phyloP scores from a whole-genome alignment of 176 grass and related monocot species.

The Puccinellia tenuiflora region DNA sequence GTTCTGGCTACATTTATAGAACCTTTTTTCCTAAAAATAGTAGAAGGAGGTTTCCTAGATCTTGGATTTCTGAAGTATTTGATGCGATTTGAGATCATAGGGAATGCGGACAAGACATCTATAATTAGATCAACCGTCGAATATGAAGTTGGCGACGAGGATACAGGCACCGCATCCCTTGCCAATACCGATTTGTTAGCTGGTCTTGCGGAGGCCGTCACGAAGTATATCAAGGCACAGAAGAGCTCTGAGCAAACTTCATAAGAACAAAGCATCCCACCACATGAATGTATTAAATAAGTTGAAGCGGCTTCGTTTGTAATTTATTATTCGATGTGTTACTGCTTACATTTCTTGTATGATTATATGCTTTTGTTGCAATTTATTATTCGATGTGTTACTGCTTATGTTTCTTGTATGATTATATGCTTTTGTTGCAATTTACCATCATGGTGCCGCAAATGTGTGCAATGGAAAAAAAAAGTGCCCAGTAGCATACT shows the following conservation, averaged over 20 bases:
- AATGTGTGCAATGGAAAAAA: too few species aligned
- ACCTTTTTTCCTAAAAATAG: too few species aligned
- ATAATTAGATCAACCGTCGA: constrained; percentile 28
- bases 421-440: too few species aligned
- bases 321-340: background rate
- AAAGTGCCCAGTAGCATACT: too few species aligned
- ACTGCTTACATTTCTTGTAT: background rate
- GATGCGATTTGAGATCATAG: constrained; percentile 2
- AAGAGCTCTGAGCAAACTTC: background rate
- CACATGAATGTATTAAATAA: background rate
- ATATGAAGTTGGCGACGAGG: background rate
- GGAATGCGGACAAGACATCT: background rate
- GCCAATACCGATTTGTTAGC: constrained; percentile 8
- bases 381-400: background rate
- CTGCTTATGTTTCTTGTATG: background rate
- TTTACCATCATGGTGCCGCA: too few species aligned
- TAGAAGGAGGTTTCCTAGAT: constrained; percentile 17
- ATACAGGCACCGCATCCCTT: background rate
- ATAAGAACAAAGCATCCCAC: background rate
- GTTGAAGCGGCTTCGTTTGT: background rate
- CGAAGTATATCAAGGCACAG: constrained; percentile 24
- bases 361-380: too few species aligned
- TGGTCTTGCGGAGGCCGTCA: constrained; percentile 7
- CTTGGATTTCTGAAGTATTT: constrained; percentile 28
- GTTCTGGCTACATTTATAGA: too few species aligned